These are phyloP conservation scores for Dothideomycetes sp. DNA, from an alignment of 2,329 filamentous ascomycete species.

Conservation along the genomic window DNA sequence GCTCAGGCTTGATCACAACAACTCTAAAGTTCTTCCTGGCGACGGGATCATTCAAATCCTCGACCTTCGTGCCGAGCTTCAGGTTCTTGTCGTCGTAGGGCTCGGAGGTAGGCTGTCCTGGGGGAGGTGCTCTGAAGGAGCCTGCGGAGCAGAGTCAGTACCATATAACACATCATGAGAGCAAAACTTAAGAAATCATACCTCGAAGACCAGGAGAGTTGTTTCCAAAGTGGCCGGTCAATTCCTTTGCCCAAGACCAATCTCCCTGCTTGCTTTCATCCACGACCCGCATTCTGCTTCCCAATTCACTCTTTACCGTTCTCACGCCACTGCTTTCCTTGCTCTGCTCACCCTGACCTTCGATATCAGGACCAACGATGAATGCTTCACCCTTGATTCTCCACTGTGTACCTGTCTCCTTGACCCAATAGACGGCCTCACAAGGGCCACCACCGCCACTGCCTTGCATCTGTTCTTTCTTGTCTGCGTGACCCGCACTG, in stretches of 20 bases:
- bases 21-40: constrained; percentile 74
- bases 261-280: constrained; percentile 34
- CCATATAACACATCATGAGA: constrained; percentile 1
- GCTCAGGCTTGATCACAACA: constrained; percentile 72
- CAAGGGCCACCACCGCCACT: constrained; percentile 59
- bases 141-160: constrained; percentile 30
- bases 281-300: constrained; percentile 53
- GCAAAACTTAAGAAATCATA: constrained; percentile 24
- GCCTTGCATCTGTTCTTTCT: constrained; percentile 35
- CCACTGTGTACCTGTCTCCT: constrained; percentile 69
- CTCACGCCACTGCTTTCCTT: constrained; percentile 45
- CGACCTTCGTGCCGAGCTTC: constrained; percentile 54
- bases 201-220: constrained; percentile 70
- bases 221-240: constrained; percentile 87
- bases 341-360: constrained; percentile 39
- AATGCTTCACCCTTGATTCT: constrained; percentile 68
- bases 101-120: constrained; percentile 37
- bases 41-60: constrained; percentile 58
- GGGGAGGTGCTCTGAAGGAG: constrained; percentile 54
- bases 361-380: constrained; percentile 62
- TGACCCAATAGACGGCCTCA: constrained; percentile 79
- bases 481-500: constrained; percentile 37
- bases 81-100: constrained; percentile 36
- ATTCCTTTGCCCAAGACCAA: constrained; percentile 72
- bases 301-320: constrained; percentile 52